phyloP scores from a whole-genome alignment of 1,284 basidiomycete species.

The Schizopora paradoxa region DNA sequence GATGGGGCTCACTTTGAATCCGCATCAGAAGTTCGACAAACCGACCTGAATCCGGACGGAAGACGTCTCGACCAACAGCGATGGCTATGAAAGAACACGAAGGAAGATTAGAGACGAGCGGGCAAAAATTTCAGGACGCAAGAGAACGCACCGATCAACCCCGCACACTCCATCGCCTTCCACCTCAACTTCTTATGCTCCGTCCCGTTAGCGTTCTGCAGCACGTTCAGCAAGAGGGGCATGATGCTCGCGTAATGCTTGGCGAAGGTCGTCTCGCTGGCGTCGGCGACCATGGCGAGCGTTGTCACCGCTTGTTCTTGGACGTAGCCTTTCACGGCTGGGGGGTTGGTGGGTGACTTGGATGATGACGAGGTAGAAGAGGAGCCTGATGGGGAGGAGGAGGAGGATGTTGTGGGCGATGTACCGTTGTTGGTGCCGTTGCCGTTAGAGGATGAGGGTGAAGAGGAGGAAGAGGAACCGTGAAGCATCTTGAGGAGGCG shows the following conservation, averaged over 20 bases:
- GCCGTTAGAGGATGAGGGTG: too few species aligned
- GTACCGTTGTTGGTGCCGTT: constrained; percentile 8
- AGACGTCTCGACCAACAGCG: constrained; percentile 73
- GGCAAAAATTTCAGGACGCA: too few species aligned
- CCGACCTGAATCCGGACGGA: constrained; percentile 67
- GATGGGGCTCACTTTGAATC: constrained; percentile 61
- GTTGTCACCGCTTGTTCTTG: constrained; percentile 84
- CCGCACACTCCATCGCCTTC: constrained; percentile 85
- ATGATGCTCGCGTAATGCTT: constrained; percentile 76
- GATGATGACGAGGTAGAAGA: too few species aligned
- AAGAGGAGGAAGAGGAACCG: constrained; percentile 28
- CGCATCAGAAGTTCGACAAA: constrained; percentile 68
- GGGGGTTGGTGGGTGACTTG: too few species aligned
- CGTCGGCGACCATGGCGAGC: constrained; percentile 79
- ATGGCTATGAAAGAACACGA: constrained; percentile 54
- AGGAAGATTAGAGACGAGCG: too few species aligned
- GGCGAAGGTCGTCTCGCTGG: constrained; percentile 66
- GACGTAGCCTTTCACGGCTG: constrained; percentile 52
- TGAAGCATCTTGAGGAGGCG: constrained; percentile 62
- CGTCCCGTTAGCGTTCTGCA: constrained; percentile 60
- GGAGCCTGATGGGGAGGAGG: too few species aligned
- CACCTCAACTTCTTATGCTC: constrained; percentile 65
- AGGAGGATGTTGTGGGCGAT: too few species aligned
- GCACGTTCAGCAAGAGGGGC: constrained; percentile 67
- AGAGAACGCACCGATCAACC: constrained; percentile 56